Evolutionary conservation across 2,329 filamentous ascomycete genomes (phyloP).

Genomic region (Metarhizium sp.): DNA sequence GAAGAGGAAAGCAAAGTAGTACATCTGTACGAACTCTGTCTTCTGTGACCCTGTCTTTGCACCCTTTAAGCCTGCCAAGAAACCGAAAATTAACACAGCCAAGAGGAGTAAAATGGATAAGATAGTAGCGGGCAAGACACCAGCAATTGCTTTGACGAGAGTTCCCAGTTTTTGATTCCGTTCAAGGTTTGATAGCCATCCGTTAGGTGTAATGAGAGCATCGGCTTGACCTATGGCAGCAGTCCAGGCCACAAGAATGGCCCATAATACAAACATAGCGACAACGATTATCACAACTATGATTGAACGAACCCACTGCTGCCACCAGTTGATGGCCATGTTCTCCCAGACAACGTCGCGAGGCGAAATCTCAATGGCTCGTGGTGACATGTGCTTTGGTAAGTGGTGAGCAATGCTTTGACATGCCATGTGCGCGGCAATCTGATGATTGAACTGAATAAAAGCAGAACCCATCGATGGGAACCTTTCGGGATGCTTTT

Average conservation of each 20-base stretch:
- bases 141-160: slow-evolving; percentile 58
- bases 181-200: slow-evolving; percentile 63
- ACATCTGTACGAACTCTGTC: slow-evolving; percentile 77
- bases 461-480: slow-evolving; percentile 95
- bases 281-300: slow-evolving; percentile 56
- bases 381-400: slow-evolving; percentile 86
- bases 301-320: slow-evolving; percentile 64
- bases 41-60: slow-evolving; percentile 73
- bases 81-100: slow-evolving; percentile 67
- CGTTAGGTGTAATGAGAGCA: slow-evolving; percentile 52
- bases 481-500: slow-evolving; percentile 74
- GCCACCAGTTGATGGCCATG: slow-evolving; percentile 93
- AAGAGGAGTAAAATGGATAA: slow-evolving; percentile 71
- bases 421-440: slow-evolving; percentile 96
- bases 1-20: slow-evolving; percentile 91
- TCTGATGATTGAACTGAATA: slow-evolving; percentile 96
- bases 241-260: slow-evolving; percentile 82
- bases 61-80: slow-evolving; percentile 66
- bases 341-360: slow-evolving; percentile 95
- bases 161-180: slow-evolving; percentile 50
- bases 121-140: slow-evolving; percentile 73
- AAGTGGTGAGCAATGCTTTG: slow-evolving; percentile 86
- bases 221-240: slow-evolving; percentile 72
- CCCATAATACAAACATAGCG: slow-evolving; percentile 80
- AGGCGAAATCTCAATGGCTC: slow-evolving; percentile 87